Conservation (phyloP, 768 basidiomycete species). For the Mycena sanguinolenta region DNA sequence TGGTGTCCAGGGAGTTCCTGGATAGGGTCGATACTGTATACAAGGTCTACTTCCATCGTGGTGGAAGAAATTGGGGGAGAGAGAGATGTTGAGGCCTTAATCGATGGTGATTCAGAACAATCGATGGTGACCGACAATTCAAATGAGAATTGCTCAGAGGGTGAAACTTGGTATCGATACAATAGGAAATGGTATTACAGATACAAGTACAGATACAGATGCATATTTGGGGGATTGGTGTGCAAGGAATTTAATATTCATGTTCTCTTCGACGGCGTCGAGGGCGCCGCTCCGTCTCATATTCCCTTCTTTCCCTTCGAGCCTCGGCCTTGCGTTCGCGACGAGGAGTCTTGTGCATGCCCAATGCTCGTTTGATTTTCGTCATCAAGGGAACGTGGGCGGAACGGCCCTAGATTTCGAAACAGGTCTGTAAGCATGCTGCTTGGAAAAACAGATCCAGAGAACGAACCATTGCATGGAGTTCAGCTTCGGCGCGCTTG, state of each 20-base stretch:
- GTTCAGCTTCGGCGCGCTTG: constrained; percentile 60
- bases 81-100: background rate
- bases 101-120: background rate
- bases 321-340: constrained; percentile 29
- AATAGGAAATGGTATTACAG: too few species aligned
- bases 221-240: too few species aligned
- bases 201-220: background rate
- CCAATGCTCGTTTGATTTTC: constrained; percentile 64
- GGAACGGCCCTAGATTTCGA: constrained; percentile 54
- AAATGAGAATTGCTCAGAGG: too few species aligned
- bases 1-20: constrained; percentile 73
- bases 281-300: constrained; percentile 8
- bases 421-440: background rate
- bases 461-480: constrained; percentile 59
- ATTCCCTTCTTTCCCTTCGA: constrained; percentile 2
- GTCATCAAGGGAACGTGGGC: constrained; percentile 66
- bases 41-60: constrained; percentile 38
- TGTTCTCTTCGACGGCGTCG: constrained; percentile 8
- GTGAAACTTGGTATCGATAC: background rate
- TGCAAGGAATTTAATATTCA: background rate
- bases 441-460: background rate
- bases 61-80: too few species aligned
- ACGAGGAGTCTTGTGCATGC: constrained; percentile 61
- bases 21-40: constrained; percentile 46
- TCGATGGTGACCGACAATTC: background rate